Evolutionary conservation across 495 filamentous ascomycete species (phyloP), one percentile per base, ranked within the genome.

Genomic region (Trichocladium uniseriatum): DNA sequence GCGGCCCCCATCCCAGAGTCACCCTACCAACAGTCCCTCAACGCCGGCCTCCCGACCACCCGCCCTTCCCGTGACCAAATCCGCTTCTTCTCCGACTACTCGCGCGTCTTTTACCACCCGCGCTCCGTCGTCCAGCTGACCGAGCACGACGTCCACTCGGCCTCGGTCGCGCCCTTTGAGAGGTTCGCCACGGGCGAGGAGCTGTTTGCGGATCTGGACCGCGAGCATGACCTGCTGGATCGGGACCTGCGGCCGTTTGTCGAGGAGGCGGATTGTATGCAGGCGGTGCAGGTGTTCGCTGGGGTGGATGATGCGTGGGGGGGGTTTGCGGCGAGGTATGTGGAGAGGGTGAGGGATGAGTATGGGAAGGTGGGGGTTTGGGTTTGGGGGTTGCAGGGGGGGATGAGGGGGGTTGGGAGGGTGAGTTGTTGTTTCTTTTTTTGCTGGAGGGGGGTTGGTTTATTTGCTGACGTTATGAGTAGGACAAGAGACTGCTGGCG

Each of bases 51-150:
- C 38, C 53, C 71, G 3, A 81, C 86, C 1, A 69, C 80, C 1
- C 68, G 69, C 15, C 76, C 95, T 14, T 83, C 73, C 3, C 74
- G 83, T 0, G 71, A 78, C 27, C 77, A 81, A 3, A 84, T 97
- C 16, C 82, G 87, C 27, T 97, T 88, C 70, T 98, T 94, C 90
- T 94, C 89, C 13, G 92, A 98, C 66, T 97, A 86, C 67, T 89
- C 85, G 53, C 79, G 87, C 22, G 74, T 94, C 13, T 97, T 82
- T 67, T 97, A 87, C 63, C 90, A 99, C 61, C 92, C 92, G 2
- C 81, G 81, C 34, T 95, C 89, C 5, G 78, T 94, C 32, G 74
- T 95, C 7, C 90, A 91, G 59, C 68, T 95, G n/a, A 84, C 84
- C 57, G 88, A 95, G 53, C 92, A 86, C 61, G 87, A 91, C 57